Evolutionary conservation across 345 rosid genomes (phyloP), one percentile per base, ranked within the genome.

Genomic region (Salix dunnii): DNA sequence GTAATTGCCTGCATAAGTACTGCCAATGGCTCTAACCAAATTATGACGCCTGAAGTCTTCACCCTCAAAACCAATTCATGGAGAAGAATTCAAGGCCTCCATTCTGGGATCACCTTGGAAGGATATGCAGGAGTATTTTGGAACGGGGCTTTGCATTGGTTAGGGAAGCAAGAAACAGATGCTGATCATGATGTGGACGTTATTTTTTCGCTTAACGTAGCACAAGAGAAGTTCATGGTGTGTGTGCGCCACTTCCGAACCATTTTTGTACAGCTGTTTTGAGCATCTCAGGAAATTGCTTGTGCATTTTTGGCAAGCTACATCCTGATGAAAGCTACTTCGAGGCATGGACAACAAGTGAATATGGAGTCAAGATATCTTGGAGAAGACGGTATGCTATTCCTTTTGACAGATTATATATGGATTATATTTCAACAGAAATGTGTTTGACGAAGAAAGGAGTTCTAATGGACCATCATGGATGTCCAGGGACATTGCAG

Each of bases 61-160:
- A 66, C 82, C 42, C 66, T 74, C 76, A 85, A 79, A 72, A 62
- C 78, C 51, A 67, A 68, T 73, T 23, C 28, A 3, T 81, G 88
- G 86, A 79, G 71, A 49, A 60, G 48, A 42, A 28, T 71, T 63
- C 40, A 43, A 76, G 73, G 70, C 68, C 40, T 61, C 20, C 84
- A 75, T 48, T 60, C 49, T 28, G 75, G 27, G 30, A 25, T 38
- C 14, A 48, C 55, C 9, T 33, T 79, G 36, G 53, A 67, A 33
- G 73, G 58, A 65, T 2, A 13, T 0, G 20, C 23, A 68, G 84
- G 80, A 49, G 71, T 76, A 31, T 76, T 76, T 63, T 77, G 64
- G 73, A 83, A 85, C 1, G 82, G 85, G 13, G 63, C 78, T 27
- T 72, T 87, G 35, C 81, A 76, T 42, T 85, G 90, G 86, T 18